These are phyloP conservation scores for Magnaporthales sp. DNA, from an alignment of 2,329 filamentous ascomycete species.

Conservation along the genomic window DNA sequence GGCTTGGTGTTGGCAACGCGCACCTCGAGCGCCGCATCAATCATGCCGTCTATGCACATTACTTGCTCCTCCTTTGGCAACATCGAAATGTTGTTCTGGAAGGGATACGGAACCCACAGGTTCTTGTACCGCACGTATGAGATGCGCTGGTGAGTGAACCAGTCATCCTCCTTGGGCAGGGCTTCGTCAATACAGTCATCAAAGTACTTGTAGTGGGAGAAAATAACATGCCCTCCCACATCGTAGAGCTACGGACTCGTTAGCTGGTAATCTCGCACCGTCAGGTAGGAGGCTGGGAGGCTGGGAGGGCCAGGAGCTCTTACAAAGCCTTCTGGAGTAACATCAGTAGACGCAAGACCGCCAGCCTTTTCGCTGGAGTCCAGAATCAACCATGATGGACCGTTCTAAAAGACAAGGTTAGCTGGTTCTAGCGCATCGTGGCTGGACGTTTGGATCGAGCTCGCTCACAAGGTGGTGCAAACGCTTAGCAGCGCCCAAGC, in stretches of 20 bases:
- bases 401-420: conserved; percentile 50
- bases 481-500: conserved; percentile 95
- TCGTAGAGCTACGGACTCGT: conserved; percentile 70
- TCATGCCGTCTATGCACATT: conserved; percentile 87
- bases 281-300: not conserved
- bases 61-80: conserved; percentile 96
- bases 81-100: conserved; percentile 99
- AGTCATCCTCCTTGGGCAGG: conserved; percentile 86
- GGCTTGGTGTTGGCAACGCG: conserved; percentile 87
- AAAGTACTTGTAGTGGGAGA: conserved; percentile 99
- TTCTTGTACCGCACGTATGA: conserved; percentile 97
- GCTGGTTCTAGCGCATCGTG: conserved; percentile 12
- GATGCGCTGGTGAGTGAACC: conserved; percentile 97
- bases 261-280: not conserved
- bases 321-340: conserved; percentile 94
- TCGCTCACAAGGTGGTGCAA: conserved; percentile 83
- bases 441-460: conserved; percentile 16
- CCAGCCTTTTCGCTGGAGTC: conserved; percentile 88
- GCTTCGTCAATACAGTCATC: conserved; percentile 98
- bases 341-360: conserved; percentile 91
- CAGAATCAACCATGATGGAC: conserved; percentile 91
- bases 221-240: conserved; percentile 96
- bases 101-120: conserved; percentile 96
- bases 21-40: conserved; percentile 82
- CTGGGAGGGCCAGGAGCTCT: conserved; percentile 34